Evolutionary conservation across 2,329 filamentous ascomycete species (phyloP).

Genomic region (Apiospora phragmitis): DNA sequence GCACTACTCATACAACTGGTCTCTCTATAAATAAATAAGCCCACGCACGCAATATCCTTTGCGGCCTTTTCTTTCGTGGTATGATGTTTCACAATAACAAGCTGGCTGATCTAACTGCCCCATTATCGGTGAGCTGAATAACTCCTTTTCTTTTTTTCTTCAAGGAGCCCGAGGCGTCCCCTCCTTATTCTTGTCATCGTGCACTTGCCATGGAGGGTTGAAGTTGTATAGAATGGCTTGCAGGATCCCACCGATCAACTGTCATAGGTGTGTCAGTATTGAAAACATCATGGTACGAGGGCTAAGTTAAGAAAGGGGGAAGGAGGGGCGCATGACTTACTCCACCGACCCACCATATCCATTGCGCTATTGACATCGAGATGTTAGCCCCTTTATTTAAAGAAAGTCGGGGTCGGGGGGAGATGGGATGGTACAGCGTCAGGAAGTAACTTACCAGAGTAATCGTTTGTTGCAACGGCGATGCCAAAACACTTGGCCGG

Average conservation of each 20-base stretch:
- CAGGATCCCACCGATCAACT: conserved; percentile 25
- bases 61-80: neutral
- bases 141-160: neutral
- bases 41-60: neutral
- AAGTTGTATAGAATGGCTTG: conserved; percentile 29
- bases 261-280: neutral
- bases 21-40: neutral
- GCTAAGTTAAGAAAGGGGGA: neutral
- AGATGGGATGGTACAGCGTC: neutral
- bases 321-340: conserved; percentile 17
- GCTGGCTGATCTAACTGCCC: neutral
- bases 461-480: conserved; percentile 36
- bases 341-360: conserved; percentile 40
- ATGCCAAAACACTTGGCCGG: conserved; percentile 46
- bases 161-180: neutral
- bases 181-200: neutral
- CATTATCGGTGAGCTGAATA: neutral
- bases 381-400: neutral
- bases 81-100: neutral
- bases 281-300: neutral
- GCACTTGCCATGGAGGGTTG: conserved; percentile 27
- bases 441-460: conserved; percentile 20
- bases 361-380: conserved; percentile 30
- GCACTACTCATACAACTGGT: neutral
- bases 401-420: too few species aligned